Percentiles rank a stretch among this genome's conserved stretches.
These are phyloP conservation scores for Hirschfeldia incana DNA, from an alignment of 345 rosid genomes.

Conservation along the genomic window DNA sequence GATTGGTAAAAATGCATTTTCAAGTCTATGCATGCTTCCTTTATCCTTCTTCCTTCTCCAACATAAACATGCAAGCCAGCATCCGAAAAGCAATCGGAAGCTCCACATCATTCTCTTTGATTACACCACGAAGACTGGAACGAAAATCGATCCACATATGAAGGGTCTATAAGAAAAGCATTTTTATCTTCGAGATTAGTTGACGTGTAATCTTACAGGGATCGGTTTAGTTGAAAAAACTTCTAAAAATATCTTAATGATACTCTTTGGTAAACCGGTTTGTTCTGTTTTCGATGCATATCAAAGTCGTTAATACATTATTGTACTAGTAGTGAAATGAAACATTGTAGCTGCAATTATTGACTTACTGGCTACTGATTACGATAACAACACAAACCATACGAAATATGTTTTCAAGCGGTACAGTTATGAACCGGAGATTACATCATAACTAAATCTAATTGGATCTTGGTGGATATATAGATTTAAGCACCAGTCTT, in stretches of 20 bases:
- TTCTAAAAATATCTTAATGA: not conserved
- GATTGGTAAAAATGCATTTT: not conserved
- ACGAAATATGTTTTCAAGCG: not conserved
- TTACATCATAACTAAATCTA: not conserved
- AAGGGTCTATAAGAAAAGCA: not conserved
- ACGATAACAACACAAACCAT: not conserved
- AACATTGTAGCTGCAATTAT: not conserved
- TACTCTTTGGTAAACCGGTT: not conserved
- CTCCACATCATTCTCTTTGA: not conserved
- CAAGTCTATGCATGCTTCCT: not conserved
- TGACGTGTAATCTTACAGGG: not conserved
- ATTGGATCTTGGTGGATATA: not conserved
- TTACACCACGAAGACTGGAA: not conserved
- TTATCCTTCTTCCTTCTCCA: not conserved
- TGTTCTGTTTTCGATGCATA: not conserved
- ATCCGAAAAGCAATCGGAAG: not conserved
- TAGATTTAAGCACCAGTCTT: conserved; percentile 17
- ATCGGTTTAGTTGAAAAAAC: not conserved
- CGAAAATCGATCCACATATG: not conserved
- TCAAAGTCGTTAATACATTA: not conserved
- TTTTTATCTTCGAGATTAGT: not conserved
- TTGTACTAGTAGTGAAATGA: not conserved
- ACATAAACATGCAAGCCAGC: not conserved
- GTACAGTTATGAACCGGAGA: not conserved
- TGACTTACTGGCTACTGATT: not conserved